Conservation (phyloP, 495 filamentous ascomycete species). For the Achaetomiella virescens region DNA sequence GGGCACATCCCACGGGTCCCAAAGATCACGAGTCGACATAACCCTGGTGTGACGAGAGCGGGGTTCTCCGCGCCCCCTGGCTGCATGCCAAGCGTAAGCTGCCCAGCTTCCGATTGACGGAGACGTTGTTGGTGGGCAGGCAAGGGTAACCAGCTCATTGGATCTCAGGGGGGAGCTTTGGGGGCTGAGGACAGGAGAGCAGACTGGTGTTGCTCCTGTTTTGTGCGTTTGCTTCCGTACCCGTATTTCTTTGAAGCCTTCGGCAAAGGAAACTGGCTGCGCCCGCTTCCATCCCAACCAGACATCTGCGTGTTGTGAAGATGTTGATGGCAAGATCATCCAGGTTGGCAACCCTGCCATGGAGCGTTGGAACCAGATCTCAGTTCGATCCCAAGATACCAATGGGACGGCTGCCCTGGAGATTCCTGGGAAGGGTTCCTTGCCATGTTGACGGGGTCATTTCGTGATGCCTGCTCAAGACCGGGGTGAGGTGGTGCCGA, state of each 20-base stretch:
- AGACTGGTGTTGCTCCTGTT: background rate
- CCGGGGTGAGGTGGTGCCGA: too few relatives aligned
- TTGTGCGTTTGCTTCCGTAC: background rate
- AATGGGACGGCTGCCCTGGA: too few relatives aligned
- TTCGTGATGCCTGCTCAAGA: too few relatives aligned
- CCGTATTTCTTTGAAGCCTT: background rate
- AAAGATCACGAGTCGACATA: slow-evolving; percentile 13
- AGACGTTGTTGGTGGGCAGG: background rate
- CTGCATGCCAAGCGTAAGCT: slow-evolving; percentile 2
- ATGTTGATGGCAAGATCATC: too few relatives aligned
- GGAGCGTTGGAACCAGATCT: too few relatives aligned
- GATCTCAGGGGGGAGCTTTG: background rate
- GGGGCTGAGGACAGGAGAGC: background rate
- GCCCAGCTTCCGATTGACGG: slow-evolving; percentile 16
- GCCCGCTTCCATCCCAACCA: too few relatives aligned
- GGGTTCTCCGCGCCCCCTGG: background rate
- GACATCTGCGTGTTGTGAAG: too few relatives aligned
- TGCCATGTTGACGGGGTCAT: too few relatives aligned
- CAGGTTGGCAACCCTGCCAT: too few relatives aligned
- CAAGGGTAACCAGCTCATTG: background rate
- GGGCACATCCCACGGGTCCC: slow-evolving; percentile 12
- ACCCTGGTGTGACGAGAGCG: slow-evolving; percentile 20
- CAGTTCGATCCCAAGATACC: too few relatives aligned
- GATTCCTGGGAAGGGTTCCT: too few relatives aligned
- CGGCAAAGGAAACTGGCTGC: too few relatives aligned